These are phyloP conservation scores for Rhynchosporium secalis DNA, from an alignment of 2,329 filamentous ascomycete species.

Conservation along the genomic window DNA sequence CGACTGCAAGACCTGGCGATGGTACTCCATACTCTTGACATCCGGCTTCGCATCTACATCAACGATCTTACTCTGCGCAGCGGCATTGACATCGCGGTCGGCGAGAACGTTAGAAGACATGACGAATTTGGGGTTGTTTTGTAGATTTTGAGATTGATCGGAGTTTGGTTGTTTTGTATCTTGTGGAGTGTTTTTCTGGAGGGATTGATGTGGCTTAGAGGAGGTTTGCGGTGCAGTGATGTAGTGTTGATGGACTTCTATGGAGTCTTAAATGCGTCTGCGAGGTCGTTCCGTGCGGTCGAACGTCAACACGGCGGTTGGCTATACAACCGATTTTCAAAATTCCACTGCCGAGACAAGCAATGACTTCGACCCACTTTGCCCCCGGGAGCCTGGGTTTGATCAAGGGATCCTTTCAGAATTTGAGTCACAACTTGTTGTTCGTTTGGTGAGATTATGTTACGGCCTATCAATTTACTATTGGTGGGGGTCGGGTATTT, in stretches of 20 bases:
- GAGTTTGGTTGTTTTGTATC: slow-evolving; percentile 6
- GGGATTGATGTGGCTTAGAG: slow-evolving; percentile 13
- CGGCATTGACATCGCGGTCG: slow-evolving; percentile 65
- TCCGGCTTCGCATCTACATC: slow-evolving; percentile 43
- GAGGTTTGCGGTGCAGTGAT: neutral
- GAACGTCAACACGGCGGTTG: slow-evolving; percentile 12
- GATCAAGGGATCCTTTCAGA: slow-evolving; percentile 1
- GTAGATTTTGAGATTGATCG: slow-evolving; percentile 5
- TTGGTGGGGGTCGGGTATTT: neutral
- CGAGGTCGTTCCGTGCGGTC: neutral
- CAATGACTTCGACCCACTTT: slow-evolving; percentile 2
- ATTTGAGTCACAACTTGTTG: slow-evolving; percentile 19
- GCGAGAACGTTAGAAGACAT: slow-evolving; percentile 64
- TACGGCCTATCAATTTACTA: slow-evolving; percentile 6
- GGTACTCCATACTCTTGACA: slow-evolving; percentile 72
- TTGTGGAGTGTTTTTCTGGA: neutral
- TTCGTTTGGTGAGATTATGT: neutral
- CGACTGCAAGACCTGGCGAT: slow-evolving; percentile 71
- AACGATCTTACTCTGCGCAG: slow-evolving; percentile 39
- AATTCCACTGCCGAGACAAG: slow-evolving; percentile 4
- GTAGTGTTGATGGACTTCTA: slow-evolving; percentile 10
- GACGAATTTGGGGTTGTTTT: slow-evolving; percentile 23
- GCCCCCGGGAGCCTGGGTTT: neutral
- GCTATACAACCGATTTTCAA: neutral
- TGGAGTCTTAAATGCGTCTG: slow-evolving; percentile 9